phyloP scores from a whole-genome alignment of 2,329 filamentous ascomycete genomes.

The Thelonectria rubi region DNA sequence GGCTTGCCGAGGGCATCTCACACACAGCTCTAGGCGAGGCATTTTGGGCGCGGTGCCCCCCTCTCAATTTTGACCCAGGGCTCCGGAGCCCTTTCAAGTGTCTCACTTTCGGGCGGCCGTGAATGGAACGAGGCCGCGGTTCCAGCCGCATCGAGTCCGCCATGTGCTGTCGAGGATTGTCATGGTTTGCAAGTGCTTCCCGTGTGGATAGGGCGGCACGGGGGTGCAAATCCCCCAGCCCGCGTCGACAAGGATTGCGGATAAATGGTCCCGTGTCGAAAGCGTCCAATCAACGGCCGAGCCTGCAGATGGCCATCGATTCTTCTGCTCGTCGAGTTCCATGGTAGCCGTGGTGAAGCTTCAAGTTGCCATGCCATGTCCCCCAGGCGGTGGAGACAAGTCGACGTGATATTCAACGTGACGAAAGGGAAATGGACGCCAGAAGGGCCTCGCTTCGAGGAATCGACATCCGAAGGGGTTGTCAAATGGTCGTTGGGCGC shows the following conservation, averaged over 20 bases:
- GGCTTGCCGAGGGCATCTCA: background rate
- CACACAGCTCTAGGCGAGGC: too few relatives aligned
- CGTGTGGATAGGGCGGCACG: background rate
- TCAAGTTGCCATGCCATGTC: background rate
- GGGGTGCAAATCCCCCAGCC: background rate
- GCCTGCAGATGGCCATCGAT: too few relatives aligned
- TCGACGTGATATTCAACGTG: too few relatives aligned
- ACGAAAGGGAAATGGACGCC: background rate
- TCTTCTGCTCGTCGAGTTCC: background rate
- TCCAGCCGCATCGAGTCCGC: too few relatives aligned
- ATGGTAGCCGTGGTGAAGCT: background rate
- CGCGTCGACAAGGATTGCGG: constrained; percentile 1
- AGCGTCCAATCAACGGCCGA: background rate
- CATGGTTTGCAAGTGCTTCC: too few relatives aligned
- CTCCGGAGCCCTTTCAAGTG: background rate
- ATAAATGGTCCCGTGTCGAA: background rate
- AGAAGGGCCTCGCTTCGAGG: background rate
- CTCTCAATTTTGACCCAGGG: too few relatives aligned
- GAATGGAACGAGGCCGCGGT: background rate
- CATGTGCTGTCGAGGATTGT: too few relatives aligned
- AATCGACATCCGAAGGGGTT: too few relatives aligned
- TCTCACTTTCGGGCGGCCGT: background rate
- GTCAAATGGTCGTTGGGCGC: too few relatives aligned
- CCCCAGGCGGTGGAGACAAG: background rate
- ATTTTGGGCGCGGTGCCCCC: too few relatives aligned